Evolutionary conservation across 345 rosid species (phyloP).

Genomic region (Gossypium herbaceum): DNA sequence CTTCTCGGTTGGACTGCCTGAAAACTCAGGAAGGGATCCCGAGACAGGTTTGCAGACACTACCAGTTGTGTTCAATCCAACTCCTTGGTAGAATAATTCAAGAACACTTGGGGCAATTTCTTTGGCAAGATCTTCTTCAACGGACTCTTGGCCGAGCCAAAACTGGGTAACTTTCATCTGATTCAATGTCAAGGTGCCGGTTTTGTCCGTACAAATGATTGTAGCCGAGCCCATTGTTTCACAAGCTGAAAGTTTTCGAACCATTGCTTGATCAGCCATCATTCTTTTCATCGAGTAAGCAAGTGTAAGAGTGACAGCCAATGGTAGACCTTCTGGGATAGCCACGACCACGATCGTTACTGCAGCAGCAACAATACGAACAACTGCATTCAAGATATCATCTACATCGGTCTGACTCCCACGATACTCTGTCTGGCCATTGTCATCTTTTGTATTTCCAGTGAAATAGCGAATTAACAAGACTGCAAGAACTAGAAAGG

Average conservation of each 20-base stretch:
- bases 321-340: constrained; percentile 64
- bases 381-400: constrained; percentile 39
- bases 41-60: constrained; percentile 29
- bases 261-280: constrained; percentile 75
- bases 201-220: constrained; percentile 62
- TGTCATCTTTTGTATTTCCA: constrained; percentile 44
- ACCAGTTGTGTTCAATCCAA: constrained; percentile 55
- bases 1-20: constrained; percentile 72
- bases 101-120: constrained; percentile 21
- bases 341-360: constrained; percentile 72
- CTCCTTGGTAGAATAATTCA: constrained; percentile 46
- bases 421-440: constrained; percentile 34
- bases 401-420: constrained; percentile 36
- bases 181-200: constrained; percentile 65
- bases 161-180: constrained; percentile 58
- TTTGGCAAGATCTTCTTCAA: constrained; percentile 32
- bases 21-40: constrained; percentile 41
- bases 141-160: constrained; percentile 49
- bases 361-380: constrained; percentile 51
- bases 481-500: constrained; percentile 51
- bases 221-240: constrained; percentile 79
- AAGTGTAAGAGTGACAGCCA: constrained; percentile 72
- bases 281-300: constrained; percentile 70
- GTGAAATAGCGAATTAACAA: constrained; percentile 61
- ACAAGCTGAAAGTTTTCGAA: constrained; percentile 61